Evolutionary conservation across 345 rosid species (phyloP).

Genomic region (Lepidium aucheri): DNA sequence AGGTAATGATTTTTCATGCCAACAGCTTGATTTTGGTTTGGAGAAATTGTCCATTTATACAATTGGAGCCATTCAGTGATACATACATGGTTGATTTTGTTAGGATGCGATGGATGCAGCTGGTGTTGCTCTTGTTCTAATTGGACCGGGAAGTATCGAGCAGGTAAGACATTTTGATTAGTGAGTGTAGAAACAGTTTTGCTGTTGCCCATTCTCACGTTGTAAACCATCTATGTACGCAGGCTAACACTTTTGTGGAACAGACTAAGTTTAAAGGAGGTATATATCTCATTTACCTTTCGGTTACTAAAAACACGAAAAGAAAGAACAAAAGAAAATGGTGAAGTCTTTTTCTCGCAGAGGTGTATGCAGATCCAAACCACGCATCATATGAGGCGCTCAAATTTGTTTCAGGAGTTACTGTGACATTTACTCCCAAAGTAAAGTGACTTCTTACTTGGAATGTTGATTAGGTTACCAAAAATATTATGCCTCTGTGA

Average conservation of each 20-base stretch:
- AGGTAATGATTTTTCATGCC: conserved; percentile 35
- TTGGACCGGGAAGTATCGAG: conserved; percentile 81
- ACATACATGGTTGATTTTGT: not conserved
- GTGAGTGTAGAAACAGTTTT: not conserved
- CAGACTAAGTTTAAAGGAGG: conserved; percentile 94
- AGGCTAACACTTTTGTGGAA: conserved; percentile 74
- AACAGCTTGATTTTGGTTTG: not conserved
- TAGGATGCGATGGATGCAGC: conserved; percentile 80
- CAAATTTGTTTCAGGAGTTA: conserved; percentile 66
- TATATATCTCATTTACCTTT: conserved; percentile 15
- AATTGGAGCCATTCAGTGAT: not conserved
- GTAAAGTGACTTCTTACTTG: conserved; percentile 31
- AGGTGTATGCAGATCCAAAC: conserved; percentile 90
- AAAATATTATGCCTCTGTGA: not conserved
- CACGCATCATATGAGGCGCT: conserved; percentile 73
- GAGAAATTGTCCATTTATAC: not conserved
- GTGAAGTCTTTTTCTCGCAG: conserved; percentile 29
- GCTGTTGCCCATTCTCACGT: not conserved
- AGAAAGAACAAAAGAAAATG: too few relatives aligned
- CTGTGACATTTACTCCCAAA: conserved; percentile 75
- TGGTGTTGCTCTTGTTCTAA: conserved; percentile 65
- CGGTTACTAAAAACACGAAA: not conserved
- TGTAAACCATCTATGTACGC: conserved; percentile 18
- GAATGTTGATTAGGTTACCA: not conserved
- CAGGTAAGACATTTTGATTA: conserved; percentile 40